Base-by-base conservation (phyloP, 345 rosid species). In the Brassica nigra region DNA sequence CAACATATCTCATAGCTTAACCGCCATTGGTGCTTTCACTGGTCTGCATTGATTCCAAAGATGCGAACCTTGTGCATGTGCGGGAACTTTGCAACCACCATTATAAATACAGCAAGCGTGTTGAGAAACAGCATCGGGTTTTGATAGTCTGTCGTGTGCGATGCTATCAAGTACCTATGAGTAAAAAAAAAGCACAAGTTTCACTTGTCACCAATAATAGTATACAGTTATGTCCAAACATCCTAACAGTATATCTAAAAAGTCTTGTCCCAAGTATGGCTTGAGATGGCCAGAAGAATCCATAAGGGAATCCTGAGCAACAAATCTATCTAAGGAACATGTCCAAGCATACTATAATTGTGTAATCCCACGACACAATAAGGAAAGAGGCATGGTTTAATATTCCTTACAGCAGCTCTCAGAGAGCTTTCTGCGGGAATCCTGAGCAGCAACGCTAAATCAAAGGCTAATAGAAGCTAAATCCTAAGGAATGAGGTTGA, bases 11-110 rank as follows among this genome's bases (percentile, higher is more conserved):
- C 31, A 55, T 55, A 18, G 37, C 37, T 34, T 7, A 34, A 34
- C 36, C 18, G 8, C 76, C 62, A 15, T 47, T 62, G 66, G 66
- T 62, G 66, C 23, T 18, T 33, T 54, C 23, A 74, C 27, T 74
- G 78, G 23, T 52, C 54, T 4, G 71, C 86, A 87, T 66, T 91
- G 81, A 91, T 91, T 62, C 95, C 95, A 64, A 91, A 89, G 84
- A 91, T 88, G 16, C 95, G 91, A 70, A 89, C 93, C 83, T 88
- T 87, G 86, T 91, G 93, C 95, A 91, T 91, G 82, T 89, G 88
- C 16, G 90, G 91, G 78, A 89, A 91, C 83, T 89, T 91, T 15
- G 93, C 95, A 18, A 91, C 83, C 5, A 89, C 93, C 64, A 89
- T 86, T 16, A 90, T 85, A 20, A 87, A 66, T 23, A 89, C 90